These are phyloP conservation scores for Taxawa tesnikishii DNA, from an alignment of 2,329 filamentous ascomycete species.

Conservation along the genomic window DNA sequence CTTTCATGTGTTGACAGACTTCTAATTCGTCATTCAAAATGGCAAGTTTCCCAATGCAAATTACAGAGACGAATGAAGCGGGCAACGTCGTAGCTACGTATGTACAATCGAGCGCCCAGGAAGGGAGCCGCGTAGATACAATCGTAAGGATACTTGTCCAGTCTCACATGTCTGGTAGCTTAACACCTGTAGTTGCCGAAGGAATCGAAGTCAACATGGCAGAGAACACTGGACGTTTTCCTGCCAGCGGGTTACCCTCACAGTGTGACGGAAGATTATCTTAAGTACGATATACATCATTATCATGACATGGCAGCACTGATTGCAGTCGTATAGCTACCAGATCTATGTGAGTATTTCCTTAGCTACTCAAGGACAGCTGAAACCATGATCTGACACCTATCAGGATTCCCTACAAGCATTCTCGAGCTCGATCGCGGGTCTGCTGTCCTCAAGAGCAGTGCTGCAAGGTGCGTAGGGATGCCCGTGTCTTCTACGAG, in stretches of 20 bases:
- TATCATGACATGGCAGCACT: slow-evolving; percentile 1
- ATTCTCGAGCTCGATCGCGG: slow-evolving; percentile 71
- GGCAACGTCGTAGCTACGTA: slow-evolving; percentile 38
- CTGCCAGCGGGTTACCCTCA: slow-evolving; percentile 80
- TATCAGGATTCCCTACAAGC: slow-evolving; percentile 64
- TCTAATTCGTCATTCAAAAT: too few species aligned
- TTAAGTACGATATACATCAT: slow-evolving; percentile 43
- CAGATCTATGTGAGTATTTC: slow-evolving; percentile 51
- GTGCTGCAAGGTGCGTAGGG: slow-evolving; percentile 53
- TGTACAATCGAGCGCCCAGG: slow-evolving; percentile 25
- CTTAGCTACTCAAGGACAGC: neutral
- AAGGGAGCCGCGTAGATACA: slow-evolving; percentile 7
- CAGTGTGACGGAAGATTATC: slow-evolving; percentile 75
- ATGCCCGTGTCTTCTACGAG: slow-evolving; percentile 1
- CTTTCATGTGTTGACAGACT: too few species aligned
- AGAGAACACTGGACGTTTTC: slow-evolving; percentile 55
- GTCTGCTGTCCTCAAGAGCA: slow-evolving; percentile 67
- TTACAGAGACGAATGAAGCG: slow-evolving; percentile 36
- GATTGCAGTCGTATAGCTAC: slow-evolving; percentile 37
- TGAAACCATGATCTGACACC: too few species aligned
- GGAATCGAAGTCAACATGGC: slow-evolving; percentile 17
- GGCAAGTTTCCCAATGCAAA: too few species aligned
- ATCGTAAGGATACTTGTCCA: slow-evolving; percentile 11
- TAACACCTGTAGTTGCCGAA: slow-evolving; percentile 9
- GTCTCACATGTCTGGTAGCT: too few species aligned